Conservation (phyloP, 306 rosid genomes). For the Rosa rugosa region DNA sequence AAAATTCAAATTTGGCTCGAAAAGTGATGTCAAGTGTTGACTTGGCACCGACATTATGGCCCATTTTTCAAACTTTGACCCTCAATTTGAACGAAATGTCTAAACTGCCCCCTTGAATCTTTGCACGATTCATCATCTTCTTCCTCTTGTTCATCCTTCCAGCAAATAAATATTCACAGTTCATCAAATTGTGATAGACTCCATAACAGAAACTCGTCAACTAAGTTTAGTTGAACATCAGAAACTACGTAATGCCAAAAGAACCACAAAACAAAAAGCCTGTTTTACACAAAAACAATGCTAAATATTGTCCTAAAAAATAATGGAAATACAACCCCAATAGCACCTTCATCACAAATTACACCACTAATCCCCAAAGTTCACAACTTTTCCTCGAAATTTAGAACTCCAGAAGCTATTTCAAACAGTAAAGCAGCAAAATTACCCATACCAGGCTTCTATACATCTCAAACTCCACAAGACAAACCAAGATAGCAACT, state of each 20-base stretch:
- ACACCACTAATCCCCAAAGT: neutral
- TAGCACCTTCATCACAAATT: neutral
- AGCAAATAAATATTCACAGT: too few relatives aligned
- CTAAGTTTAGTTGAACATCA: neutral
- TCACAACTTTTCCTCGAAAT: neutral
- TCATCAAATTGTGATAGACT: conserved; percentile 6
- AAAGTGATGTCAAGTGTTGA: too few relatives aligned
- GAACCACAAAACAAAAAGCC: neutral
- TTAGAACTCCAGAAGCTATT: neutral
- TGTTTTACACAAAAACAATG: neutral
- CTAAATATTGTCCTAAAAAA: neutral
- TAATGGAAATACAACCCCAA: neutral
- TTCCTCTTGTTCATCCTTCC: too few relatives aligned
- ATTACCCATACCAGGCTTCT: neutral
- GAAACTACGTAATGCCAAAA: neutral
- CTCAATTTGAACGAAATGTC: too few relatives aligned
- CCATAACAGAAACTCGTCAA: conserved; percentile 12
- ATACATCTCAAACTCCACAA: neutral
- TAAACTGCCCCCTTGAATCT: too few relatives aligned
- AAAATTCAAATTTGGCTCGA: too few relatives aligned
- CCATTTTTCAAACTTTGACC: too few relatives aligned
- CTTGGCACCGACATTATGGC: too few relatives aligned
- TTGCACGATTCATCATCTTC: too few relatives aligned
- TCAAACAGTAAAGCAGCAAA: neutral
- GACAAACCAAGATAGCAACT: conserved; percentile 3